Base-by-base conservation (phyloP, 2,329 filamentous ascomycete species). In the Neonectria neomacrospora region DNA sequence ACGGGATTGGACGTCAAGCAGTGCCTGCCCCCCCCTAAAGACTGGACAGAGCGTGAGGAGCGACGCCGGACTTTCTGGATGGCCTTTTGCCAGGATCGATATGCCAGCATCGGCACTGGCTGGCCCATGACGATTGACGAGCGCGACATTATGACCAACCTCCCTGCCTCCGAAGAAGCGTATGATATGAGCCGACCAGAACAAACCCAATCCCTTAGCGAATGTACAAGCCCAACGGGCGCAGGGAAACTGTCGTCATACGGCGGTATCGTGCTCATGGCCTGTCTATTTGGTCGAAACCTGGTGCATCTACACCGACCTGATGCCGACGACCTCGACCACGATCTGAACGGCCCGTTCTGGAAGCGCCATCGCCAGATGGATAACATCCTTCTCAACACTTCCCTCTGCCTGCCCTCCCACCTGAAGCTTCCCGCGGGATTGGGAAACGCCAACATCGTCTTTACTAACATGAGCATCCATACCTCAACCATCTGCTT, bases 111-210 rank as follows among this genome's bases (percentile, higher is more conserved):
- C 60, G 96, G 96, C 34, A 98, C 96, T 2, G 96, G 96, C 7
- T 98, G 96, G 96, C 96, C 96, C 1, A 95, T 98, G 92, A 89
- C 87, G 1, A 88, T 98, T 58, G 95, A 98, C 68, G 96, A 99
- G 79, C 88, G 86, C 75, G 96, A 99, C 81, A 92, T 98, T 69
- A 84, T 91, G 80, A 96, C 94, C 23, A 91, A 94, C 69, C 82
- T 99, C 26, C 96, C 96, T 2, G 82, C 91, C 2, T 91, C 90
- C 1, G 95, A 98, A 63, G 91, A 97, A 54, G 90, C 93, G 1
- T 99, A 92, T 73, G 86, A 94, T 20, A 90, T 90, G 80, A 93
- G 92, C 79, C 90, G 88, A 50, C 88, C 91, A 2, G 90, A 94
- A 73, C 84, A 87, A 65, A 91, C 91, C 0, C 84, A 88, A 59